Conservation (phyloP, 345 rosid species). For the Brassica napus region Da-Ae NC_063447.1:13787001-13787500, state of each 20-base stretch:
- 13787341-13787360: neutral
- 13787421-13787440: neutral
- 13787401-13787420: neutral
- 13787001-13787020: neutral
- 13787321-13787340: neutral
- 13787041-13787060: neutral
- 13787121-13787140: conserved; percentile 13
- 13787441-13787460: neutral
- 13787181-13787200: neutral
- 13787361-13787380: neutral
- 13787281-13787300: too few relatives aligned
- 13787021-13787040: neutral
- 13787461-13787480: too few relatives aligned
- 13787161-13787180: conserved; percentile 8
- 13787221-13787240: neutral
- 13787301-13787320: neutral
- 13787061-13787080: neutral
- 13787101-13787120: neutral
- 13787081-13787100: neutral
- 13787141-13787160: conserved; percentile 31
- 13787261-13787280: neutral
- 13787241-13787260: neutral
- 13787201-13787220: neutral
- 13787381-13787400: neutral
- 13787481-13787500: too few relatives aligned